A percentile compares a stretch with the other conserved stretches of the same genome.
These are phyloP conservation scores for Globisporangium parvum DNA, from an alignment of 352 stramenopile species.

Conservation along the genomic window DNA sequence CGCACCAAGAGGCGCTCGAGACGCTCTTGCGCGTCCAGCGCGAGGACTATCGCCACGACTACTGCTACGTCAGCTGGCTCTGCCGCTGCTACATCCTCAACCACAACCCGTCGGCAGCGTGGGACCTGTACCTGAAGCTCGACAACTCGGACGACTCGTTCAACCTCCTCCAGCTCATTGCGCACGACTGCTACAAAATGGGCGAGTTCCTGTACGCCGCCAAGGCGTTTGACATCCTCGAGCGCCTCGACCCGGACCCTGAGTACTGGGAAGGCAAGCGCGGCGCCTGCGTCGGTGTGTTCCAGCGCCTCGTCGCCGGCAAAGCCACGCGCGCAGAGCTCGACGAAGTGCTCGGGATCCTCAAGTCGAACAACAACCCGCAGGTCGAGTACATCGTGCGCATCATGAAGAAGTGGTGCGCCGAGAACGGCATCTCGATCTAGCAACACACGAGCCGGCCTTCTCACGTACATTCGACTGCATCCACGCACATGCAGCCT, in stretches of 20 bases:
- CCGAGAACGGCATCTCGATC: constrained; percentile 86
- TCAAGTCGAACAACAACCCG: constrained; percentile 93
- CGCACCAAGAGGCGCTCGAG: constrained; percentile 93
- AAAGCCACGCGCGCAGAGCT: constrained; percentile 88
- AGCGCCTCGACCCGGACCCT: constrained; percentile 91
- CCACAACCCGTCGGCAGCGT: constrained; percentile 90
- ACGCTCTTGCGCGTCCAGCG: constrained; percentile 88
- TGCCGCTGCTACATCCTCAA: constrained; percentile 95
- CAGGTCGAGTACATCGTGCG: constrained; percentile 95
- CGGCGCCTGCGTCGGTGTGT: constrained; percentile 93
- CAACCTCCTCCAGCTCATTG: constrained; percentile 94
- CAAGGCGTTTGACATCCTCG: constrained; percentile 93
- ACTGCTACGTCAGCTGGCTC: constrained; percentile 89
- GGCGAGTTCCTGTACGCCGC: constrained; percentile 94
- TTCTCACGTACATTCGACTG: no score
- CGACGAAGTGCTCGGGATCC: constrained; percentile 88
- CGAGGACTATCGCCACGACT: constrained; percentile 91
- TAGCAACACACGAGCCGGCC: no score
- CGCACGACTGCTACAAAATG: constrained; percentile 97
- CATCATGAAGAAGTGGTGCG: constrained; percentile 95
- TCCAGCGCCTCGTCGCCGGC: constrained; percentile 91
- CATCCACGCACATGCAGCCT: no score
- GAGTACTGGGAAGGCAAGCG: constrained; percentile 97
- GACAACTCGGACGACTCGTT: constrained; percentile 94
- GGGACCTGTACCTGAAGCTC: constrained; percentile 96